Base-by-base conservation (phyloP, 2,329 filamentous ascomycete species). In the Fonsecaea pedrosoi region DNA sequence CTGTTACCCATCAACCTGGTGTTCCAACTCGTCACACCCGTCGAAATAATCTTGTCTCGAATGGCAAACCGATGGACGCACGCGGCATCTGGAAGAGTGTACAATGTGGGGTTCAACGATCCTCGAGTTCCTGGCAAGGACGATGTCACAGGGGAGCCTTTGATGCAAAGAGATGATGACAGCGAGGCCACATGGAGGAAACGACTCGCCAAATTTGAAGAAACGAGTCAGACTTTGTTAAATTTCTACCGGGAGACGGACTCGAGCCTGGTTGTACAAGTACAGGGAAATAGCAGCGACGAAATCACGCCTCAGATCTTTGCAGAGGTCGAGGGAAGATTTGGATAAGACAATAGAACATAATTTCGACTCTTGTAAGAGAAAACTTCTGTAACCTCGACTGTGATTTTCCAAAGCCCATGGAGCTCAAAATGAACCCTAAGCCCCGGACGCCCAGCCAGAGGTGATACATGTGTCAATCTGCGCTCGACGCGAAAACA, bases 1-100 rank as follows among this genome's bases (percentile, higher is more conserved):
- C 84, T 97, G 38, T 87, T 98, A 37, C 93, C 94, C n/a, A 94
- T 99, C 77, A 99, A 99, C 79, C 86, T 97, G 68, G 95, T 93
- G 57, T 90, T 97, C 66, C 92, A 91, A 63, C 84, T 98, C 73
- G 86, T 90, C 75, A 98, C 94, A 0, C 95, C 95, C 0, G 87
- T 91, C 38, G 87, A 90, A 8, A 92, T 97, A 68, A 93, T 99
- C 68, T 85, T 98, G 71, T 88, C 93, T 73, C 90, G 95, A 63
- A 97, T 99, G 73, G 88, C 91, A 53, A 93, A 92, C 60, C 90
- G 95, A 65, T 97, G 94, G 94, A 90, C 97, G 48, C 95, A 99
- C 79, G 91, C 91, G 74, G 89, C 92, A 0, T 96, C 92, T 0
- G 95, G 95, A 1, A 86, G 95, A 34, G 90, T 97, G 15, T 99